A percentile compares a stretch with the other conserved stretches of the same genome.
Conservation (phyloP, 768 basidiomycete species). For the Suillus paluster region DNA sequence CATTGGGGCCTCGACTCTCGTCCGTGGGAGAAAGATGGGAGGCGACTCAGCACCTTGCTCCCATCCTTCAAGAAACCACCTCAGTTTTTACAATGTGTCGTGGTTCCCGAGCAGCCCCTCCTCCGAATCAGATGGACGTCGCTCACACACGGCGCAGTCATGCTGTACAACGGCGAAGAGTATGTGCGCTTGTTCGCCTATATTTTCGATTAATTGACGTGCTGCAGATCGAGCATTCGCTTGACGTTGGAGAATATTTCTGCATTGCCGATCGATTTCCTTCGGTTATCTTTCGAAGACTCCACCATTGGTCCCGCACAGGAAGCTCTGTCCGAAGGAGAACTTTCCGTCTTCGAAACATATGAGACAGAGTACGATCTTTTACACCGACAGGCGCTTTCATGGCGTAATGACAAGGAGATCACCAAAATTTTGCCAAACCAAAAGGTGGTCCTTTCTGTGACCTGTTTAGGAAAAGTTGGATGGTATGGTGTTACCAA, state of each 20-base stretch:
- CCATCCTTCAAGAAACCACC: conserved; percentile 30
- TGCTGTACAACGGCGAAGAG: conserved; percentile 96
- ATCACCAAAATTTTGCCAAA: conserved; percentile 64
- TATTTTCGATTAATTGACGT: conserved; percentile 14
- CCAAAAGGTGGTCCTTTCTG: conserved; percentile 65
- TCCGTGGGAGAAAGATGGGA: conserved; percentile 57
- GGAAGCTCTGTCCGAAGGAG: conserved; percentile 77
- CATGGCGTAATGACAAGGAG: conserved; percentile 59
- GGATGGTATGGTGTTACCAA: conserved; percentile 74
- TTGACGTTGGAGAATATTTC: conserved; percentile 93
- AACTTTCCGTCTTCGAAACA: conserved; percentile 79
- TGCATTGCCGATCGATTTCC: conserved; percentile 77
- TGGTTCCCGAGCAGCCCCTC: conserved; percentile 87
- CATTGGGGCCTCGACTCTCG: conserved; percentile 73
- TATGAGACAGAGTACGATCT: conserved; percentile 91
- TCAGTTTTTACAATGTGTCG: conserved; percentile 77
- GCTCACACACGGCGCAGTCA: conserved; percentile 91
- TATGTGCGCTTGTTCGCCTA: conserved; percentile 39
- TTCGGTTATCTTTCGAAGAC: conserved; percentile 89
- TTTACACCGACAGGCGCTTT: conserved; percentile 77
- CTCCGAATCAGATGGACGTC: conserved; percentile 86
- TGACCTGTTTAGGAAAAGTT: conserved; percentile 86
- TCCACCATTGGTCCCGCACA: conserved; percentile 82
- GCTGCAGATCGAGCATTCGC: conserved; percentile 74
- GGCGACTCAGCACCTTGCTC: conserved; percentile 40